A percentile compares a stretch with the other conserved stretches of the same genome.
Conservation (phyloP, 78 protist species). For the Dictyostelium firmibasis region DNA sequence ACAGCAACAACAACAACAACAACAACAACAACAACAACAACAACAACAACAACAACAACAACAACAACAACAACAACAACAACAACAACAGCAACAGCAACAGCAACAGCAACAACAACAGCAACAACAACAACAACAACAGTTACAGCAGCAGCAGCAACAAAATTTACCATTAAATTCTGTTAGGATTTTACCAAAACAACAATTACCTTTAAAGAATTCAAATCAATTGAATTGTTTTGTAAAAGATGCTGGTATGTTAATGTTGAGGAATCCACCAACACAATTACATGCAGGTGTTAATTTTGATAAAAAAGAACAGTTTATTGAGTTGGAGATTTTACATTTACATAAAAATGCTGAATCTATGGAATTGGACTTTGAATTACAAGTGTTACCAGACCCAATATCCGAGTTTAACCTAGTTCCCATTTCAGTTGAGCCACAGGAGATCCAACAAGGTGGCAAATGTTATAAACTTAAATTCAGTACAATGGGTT, state of each 20-base stretch:
- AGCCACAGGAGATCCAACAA: background rate
- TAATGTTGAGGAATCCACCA: background rate
- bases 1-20: background rate
- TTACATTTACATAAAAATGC: background rate
- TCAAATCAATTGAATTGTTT: no score
- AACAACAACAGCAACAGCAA: background rate
- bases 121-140: background rate
- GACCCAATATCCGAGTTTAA: background rate
- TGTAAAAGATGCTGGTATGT: background rate
- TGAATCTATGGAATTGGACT: background rate
- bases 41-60: background rate
- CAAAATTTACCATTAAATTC: background rate
- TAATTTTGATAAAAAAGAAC: background rate
- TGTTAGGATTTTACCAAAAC: background rate
- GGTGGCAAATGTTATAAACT: background rate
- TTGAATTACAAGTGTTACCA: background rate
- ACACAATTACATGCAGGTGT: background rate
- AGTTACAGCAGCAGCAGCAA: background rate
- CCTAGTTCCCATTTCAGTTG: background rate
- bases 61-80: background rate
- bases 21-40: background rate
- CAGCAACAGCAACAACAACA: background rate
- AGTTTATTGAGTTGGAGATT: background rate
- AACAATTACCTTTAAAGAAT: background rate
- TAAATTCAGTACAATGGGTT: background rate